phyloP scores from a whole-genome alignment of 192 early-diverging fungal genomes.

The Entomortierella chlamydospora region DNA sequence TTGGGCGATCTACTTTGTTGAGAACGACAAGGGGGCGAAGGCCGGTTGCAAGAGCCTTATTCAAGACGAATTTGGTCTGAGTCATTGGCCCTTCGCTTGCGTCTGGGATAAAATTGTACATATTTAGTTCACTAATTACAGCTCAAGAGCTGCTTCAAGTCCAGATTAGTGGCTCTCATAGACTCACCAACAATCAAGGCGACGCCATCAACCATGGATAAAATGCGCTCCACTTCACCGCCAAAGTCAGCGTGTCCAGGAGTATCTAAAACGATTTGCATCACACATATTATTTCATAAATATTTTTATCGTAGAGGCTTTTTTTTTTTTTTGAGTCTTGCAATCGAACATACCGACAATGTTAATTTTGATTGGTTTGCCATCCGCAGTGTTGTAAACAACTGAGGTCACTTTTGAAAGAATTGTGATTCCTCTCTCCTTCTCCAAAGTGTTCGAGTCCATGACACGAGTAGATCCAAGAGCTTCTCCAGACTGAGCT shows the following conservation, averaged over 20 bases:
- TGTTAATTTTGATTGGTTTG: slow-evolving; percentile 83
- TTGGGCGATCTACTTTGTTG: slow-evolving; percentile 87
- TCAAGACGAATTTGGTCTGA: slow-evolving; percentile 89
- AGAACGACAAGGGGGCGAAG: slow-evolving; percentile 84
- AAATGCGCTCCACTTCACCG: slow-evolving; percentile 86
- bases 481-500: slow-evolving; percentile 62
- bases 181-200: slow-evolving; percentile 75
- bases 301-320: no score
- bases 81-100: slow-evolving; percentile 91
- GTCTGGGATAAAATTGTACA: slow-evolving; percentile 49
- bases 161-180: no score
- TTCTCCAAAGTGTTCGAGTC: slow-evolving; percentile 85
- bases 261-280: no score
- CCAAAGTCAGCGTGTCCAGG: slow-evolving; percentile 81
- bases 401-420: slow-evolving; percentile 84
- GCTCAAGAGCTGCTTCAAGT: no score
- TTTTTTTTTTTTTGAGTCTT: background rate
- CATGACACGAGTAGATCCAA: slow-evolving; percentile 75
- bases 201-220: slow-evolving; percentile 92
- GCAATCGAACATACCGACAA: slow-evolving; percentile 62
- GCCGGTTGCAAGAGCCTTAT: slow-evolving; percentile 78
- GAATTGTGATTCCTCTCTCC: slow-evolving; percentile 92
- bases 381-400: slow-evolving; percentile 58
- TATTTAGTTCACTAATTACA: no score
- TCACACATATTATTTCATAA: no score